phyloP scores from a whole-genome alignment of 2,329 filamentous ascomycete genomes.

The Podosphaera fusca region DNA sequence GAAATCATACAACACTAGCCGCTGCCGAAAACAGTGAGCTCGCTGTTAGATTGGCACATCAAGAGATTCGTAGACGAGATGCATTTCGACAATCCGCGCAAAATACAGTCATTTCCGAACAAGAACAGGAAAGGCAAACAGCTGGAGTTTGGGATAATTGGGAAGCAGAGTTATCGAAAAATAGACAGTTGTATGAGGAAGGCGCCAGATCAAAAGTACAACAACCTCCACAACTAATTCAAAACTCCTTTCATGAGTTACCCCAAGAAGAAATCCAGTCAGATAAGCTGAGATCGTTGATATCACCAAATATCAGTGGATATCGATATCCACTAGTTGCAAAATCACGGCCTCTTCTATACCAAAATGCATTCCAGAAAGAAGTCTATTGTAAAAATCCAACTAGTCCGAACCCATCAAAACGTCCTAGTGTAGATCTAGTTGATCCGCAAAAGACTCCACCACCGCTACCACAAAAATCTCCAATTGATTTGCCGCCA shows the following conservation, averaged over 20 bases:
- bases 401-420: not conserved
- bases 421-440: constrained; percentile 4
- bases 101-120: constrained; percentile 32
- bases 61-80: constrained; percentile 46
- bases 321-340: constrained; percentile 36
- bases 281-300: constrained; percentile 9
- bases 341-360: constrained; percentile 26
- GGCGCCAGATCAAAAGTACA: constrained; percentile 29
- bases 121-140: constrained; percentile 30
- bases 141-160: constrained; percentile 30
- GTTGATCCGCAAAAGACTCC: constrained; percentile 9
- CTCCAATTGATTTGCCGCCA: not conserved
- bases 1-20: constrained; percentile 37
- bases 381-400: not conserved
- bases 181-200: constrained; percentile 14
- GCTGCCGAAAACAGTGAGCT: constrained; percentile 50
- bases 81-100: constrained; percentile 32
- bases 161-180: constrained; percentile 21
- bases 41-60: constrained; percentile 52
- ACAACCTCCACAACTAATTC: constrained; percentile 22
- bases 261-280: constrained; percentile 9
- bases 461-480: constrained; percentile 13
- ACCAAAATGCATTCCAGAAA: constrained; percentile 9
- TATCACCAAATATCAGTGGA: constrained; percentile 9
- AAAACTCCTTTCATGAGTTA: constrained; percentile 11